A percentile compares a stretch with the other conserved stretches of the same genome.
phyloP scores from a whole-genome alignment of 2,329 filamentous ascomycete species.

The Pseudocercospora cruenta region DNA sequence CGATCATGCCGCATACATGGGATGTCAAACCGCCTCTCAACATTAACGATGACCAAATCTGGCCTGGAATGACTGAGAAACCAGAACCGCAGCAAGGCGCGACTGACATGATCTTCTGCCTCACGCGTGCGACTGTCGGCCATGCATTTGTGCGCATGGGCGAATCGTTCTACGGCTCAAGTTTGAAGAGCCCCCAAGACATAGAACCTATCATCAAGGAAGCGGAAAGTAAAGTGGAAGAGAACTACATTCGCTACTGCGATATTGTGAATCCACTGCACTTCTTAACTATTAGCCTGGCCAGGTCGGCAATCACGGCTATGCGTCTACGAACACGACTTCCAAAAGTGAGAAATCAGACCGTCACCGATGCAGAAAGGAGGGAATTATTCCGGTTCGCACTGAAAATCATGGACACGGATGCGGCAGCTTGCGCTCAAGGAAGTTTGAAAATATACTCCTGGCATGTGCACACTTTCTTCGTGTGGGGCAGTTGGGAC shows the following conservation, averaged over 20 bases:
- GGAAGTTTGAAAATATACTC: conserved; percentile 49
- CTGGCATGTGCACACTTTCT: conserved; percentile 55
- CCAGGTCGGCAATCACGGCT: conserved; percentile 46
- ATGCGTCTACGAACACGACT: conserved; percentile 51
- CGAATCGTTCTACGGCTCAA: conserved; percentile 4
- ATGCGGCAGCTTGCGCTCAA: conserved; percentile 45
- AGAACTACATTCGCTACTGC: conserved; percentile 48
- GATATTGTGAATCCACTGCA: conserved; percentile 47
- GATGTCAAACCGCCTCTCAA: conserved; percentile 35
- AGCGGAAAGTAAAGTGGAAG: conserved; percentile 46
- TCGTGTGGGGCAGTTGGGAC: conserved; percentile 42
- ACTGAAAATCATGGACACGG: conserved; percentile 45
- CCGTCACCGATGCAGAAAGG: conserved; percentile 33
- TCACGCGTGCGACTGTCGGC: conserved; percentile 45
- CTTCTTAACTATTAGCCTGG: conserved; percentile 48
- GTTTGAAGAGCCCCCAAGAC: conserved; percentile 16
- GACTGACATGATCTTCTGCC: conserved; percentile 56
- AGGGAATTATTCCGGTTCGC: conserved; percentile 46
- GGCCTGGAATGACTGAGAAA: conserved; percentile 48
- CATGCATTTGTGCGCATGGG: conserved; percentile 31
- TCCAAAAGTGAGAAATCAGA: conserved; percentile 41
- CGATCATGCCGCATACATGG: conserved; percentile 24
- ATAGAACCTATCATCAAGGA: conserved; percentile 37
- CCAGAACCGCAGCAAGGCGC: conserved; percentile 54
- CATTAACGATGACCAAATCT: conserved; percentile 37